Evolutionary conservation across 2,329 filamentous ascomycete species (phyloP).

Genomic region (Botrytis squamosa): DNA sequence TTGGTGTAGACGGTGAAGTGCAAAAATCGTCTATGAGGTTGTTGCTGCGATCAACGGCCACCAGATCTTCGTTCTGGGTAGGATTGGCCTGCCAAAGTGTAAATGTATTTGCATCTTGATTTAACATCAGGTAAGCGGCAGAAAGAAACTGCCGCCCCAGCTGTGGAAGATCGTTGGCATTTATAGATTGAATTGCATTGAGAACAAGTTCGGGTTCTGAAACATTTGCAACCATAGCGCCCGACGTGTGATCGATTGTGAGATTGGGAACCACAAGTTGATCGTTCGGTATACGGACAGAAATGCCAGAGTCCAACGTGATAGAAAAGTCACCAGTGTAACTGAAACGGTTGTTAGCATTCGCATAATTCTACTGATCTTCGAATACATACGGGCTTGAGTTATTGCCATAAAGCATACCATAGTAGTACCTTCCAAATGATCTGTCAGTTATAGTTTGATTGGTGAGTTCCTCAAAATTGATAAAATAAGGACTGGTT

Average conservation of each 20-base stretch:
- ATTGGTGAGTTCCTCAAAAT: background rate
- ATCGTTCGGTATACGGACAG: constrained; percentile 21
- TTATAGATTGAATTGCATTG: constrained; percentile 69
- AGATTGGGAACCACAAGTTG: constrained; percentile 9
- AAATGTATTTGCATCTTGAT: constrained; percentile 15
- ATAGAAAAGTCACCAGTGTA: constrained; percentile 17
- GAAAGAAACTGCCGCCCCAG: constrained; percentile 44
- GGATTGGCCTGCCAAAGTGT: constrained; percentile 20
- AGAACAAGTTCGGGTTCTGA: constrained; percentile 13
- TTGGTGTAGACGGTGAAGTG: constrained; percentile 1
- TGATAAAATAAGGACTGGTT: background rate
- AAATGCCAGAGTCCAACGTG: constrained; percentile 11
- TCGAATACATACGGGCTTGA: background rate
- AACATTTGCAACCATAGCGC: background rate
- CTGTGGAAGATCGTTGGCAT: constrained; percentile 79
- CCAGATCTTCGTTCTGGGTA: constrained; percentile 13
- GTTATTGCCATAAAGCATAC: background rate
- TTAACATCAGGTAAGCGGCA: constrained; percentile 15
- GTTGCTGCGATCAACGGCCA: constrained; percentile 10
- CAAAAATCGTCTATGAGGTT: constrained; percentile 7
- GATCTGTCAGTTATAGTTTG: background rate
- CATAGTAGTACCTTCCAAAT: constrained; percentile 9
- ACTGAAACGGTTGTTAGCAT: background rate
- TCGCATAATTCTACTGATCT: background rate
- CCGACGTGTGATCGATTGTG: background rate